Conservation (phyloP, 1,284 basidiomycete species). For the Marasmius tenuissimus region DNA sequence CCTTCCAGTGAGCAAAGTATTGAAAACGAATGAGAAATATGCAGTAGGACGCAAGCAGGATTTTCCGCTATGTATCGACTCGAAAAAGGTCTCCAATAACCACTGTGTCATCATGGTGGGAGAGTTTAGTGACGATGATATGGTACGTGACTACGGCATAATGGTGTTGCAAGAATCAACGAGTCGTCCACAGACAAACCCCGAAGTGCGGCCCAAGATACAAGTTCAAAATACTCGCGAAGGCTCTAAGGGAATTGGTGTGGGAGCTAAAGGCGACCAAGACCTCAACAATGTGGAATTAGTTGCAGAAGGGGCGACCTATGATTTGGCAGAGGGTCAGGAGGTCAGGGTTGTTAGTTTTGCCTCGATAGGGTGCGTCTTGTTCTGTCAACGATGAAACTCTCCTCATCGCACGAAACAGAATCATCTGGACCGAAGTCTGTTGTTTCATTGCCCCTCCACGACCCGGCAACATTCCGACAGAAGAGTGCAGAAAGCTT, state of each 20-base stretch:
- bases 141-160: neutral
- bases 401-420: constrained; percentile 15
- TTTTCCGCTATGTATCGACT: neutral
- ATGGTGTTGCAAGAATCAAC: neutral
- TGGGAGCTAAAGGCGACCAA: neutral
- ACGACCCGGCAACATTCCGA: constrained; percentile 21
- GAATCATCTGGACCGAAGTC: constrained; percentile 54
- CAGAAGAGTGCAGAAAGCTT: constrained; percentile 50
- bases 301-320: neutral
- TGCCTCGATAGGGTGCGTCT: neutral
- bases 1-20: neutral
- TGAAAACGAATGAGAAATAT: neutral
- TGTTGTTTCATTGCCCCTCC: constrained; percentile 45
- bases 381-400: neutral
- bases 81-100: neutral
- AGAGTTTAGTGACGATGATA: neutral
- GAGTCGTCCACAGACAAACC: neutral
- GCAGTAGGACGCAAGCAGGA: neutral
- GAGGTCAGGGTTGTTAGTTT: neutral
- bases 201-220: neutral
- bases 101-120: neutral
- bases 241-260: neutral
- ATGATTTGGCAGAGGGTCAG: neutral
- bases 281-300: neutral
- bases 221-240: neutral